Conservation (phyloP, 331 rosid genomes). For the Cydonia oblonga region DNA sequence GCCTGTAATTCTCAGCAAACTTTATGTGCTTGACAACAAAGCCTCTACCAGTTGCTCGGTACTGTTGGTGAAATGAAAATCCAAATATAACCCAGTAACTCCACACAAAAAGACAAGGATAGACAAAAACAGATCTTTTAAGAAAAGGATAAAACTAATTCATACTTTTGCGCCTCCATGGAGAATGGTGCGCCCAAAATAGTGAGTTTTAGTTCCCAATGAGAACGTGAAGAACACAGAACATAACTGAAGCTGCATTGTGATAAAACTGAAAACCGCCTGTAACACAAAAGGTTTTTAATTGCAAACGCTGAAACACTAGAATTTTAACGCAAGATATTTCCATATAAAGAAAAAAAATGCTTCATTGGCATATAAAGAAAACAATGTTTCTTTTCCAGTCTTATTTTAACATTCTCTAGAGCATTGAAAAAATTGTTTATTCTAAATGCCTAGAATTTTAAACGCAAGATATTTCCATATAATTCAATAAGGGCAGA, state of each 20-base stretch:
- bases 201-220: constrained; percentile 91
- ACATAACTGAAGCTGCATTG: constrained; percentile 96
- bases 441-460: neutral
- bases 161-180: constrained; percentile 98
- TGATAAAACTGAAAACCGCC: constrained; percentile 90
- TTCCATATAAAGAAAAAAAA: neutral
- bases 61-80: constrained; percentile 35
- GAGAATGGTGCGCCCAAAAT: constrained; percentile 93
- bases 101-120: neutral
- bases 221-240: constrained; percentile 98
- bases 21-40: constrained; percentile 89
- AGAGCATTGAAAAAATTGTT: neutral
- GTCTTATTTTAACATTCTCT: neutral
- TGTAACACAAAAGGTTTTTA: constrained; percentile 22
- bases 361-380: neutral
- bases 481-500: too few species aligned
- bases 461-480: too few species aligned
- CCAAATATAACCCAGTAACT: neutral
- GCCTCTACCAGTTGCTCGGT: constrained; percentile 99
- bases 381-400: neutral
- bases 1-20: constrained; percentile 95
- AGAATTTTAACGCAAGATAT: neutral
- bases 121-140: neutral
- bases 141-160: neutral
- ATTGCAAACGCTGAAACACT: neutral